Base-by-base conservation (phyloP, 208 protist species). In the Leishmania mexicana region DNA sequence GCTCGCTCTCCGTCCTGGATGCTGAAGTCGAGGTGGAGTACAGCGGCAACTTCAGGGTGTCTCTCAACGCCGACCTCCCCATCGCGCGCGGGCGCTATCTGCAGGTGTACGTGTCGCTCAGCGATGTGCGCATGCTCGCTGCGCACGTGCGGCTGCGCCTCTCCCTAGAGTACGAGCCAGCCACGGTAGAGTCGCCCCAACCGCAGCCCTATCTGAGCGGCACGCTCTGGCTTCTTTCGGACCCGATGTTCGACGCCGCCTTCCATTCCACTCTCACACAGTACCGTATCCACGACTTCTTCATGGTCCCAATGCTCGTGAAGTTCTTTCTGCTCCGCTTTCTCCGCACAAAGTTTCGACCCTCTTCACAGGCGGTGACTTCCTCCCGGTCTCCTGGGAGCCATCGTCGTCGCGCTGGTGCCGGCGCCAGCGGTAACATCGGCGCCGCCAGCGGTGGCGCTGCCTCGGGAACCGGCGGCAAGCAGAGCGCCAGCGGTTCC, bases 11-110 rank as follows among this genome's bases (percentile, higher is more conserved):
- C 28, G 78, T 81, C 11, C 49, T 97, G n/a, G 92, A 97, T 64
- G 73, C 92, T 1, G 94, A 97, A 84, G 85, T 87, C 15, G 92
- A 96, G 83, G 85, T 96, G 71, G 92, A 97, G 85, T 97, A 97
- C 86, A 83, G 81, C 73, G 94, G 94, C 2, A 87, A 88, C 38
- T 78, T 94, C 17, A 92, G 92, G 62, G 84, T 91, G 13, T 92
- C 89, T 17, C 86, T 96, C 19, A 84, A 88, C 47, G 92, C 92
- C 2, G 92, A 97, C 78, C 75, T 97, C 49, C 90, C 87, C 49
- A 86, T 97, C 79, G 81, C 79, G 17, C 94, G 94, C 8, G 94
- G 94, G 13, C 84, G 93, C 2, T 91, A 88, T 45, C 83, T 97
- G 62, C 93, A 92, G n/a, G 81, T 95, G 57, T 93, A 90, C 67